These are phyloP conservation scores for Apiotrichum brassicae DNA, from an alignment of 1,284 basidiomycete species.

Conservation along the genomic window DNA sequence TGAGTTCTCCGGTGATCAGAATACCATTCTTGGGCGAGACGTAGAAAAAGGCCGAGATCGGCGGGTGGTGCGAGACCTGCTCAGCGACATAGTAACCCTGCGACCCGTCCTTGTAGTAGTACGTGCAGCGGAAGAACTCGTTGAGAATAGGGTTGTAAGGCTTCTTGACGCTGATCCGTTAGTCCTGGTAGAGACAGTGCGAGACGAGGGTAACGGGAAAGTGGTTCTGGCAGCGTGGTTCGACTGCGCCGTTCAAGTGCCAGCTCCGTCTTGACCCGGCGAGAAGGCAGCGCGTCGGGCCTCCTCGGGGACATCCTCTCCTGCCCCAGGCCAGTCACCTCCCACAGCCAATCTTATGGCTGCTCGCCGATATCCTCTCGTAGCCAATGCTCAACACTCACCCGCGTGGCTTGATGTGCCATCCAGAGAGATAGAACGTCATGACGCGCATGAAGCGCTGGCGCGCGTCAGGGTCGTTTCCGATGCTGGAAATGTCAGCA, in stretches of 20 bases:
- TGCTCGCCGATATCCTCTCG: too few relatives aligned
- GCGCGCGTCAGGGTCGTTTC: constrained; percentile 60
- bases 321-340: too few relatives aligned
- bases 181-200: too few relatives aligned
- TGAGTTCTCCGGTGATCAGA: constrained; percentile 82
- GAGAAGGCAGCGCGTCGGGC: too few relatives aligned
- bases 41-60: constrained; percentile 95
- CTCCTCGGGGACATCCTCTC: too few relatives aligned
- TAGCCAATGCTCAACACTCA: constrained; percentile 13
- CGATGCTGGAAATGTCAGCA: constrained; percentile 24
- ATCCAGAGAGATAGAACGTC: constrained; percentile 95
- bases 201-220: too few relatives aligned
- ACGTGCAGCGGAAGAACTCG: constrained; percentile 95
- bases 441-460: constrained; percentile 87
- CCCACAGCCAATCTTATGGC: too few relatives aligned
- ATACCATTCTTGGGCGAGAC: constrained; percentile 79
- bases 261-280: too few relatives aligned
- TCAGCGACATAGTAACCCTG: constrained; percentile 96
- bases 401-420: constrained; percentile 99
- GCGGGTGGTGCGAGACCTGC: constrained; percentile 61
- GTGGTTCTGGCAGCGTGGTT: too few relatives aligned
- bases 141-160: constrained; percentile 98
- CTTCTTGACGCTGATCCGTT: constrained; percentile 71
- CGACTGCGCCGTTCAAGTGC: too few relatives aligned
- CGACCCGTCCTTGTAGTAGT: constrained; percentile 85